These are phyloP conservation scores for Colletotrichum tropicicola DNA, from an alignment of 2,329 filamentous ascomycete genomes.

Conservation along the genomic window DNA sequence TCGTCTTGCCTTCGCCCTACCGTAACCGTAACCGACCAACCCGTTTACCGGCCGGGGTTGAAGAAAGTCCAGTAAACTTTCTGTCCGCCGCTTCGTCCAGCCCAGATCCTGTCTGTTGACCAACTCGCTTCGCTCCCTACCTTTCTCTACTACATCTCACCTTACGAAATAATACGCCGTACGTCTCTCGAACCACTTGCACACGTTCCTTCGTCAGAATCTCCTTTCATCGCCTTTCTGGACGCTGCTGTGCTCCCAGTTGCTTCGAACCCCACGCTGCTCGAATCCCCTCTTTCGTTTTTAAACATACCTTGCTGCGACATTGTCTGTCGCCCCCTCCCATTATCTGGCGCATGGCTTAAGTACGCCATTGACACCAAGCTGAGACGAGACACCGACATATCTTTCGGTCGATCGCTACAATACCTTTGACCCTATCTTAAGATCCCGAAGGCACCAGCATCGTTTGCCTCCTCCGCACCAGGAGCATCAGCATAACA, in stretches of 20 bases:
- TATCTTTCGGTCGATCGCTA: not conserved
- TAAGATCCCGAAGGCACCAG: not conserved
- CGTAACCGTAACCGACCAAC: not conserved
- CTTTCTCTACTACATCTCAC: not conserved
- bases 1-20: conserved; percentile 19
- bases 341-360: conserved; percentile 6
- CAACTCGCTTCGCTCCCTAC: not conserved
- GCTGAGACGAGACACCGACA: conserved; percentile 16
- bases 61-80: conserved; percentile 20
- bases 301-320: conserved; percentile 6
- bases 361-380: not conserved
- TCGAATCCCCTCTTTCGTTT: not conserved
- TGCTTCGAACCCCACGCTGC: not conserved
- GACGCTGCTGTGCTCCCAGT: conserved; percentile 28
- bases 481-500: not conserved
- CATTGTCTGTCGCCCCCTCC: conserved; percentile 4
- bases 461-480: not conserved
- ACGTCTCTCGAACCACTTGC: conserved; percentile 13
- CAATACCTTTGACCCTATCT: not conserved
- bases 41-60: conserved; percentile 14
- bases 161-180: conserved; percentile 6
- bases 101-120: conserved; percentile 2
- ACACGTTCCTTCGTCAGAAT: not conserved
- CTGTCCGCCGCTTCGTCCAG: conserved; percentile 8
- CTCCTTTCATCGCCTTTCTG: not conserved